A percentile compares a stretch with the other conserved stretches of the same genome.
Conservation (phyloP, 768 basidiomycete species). For the Suillus variegatus region DNA sequence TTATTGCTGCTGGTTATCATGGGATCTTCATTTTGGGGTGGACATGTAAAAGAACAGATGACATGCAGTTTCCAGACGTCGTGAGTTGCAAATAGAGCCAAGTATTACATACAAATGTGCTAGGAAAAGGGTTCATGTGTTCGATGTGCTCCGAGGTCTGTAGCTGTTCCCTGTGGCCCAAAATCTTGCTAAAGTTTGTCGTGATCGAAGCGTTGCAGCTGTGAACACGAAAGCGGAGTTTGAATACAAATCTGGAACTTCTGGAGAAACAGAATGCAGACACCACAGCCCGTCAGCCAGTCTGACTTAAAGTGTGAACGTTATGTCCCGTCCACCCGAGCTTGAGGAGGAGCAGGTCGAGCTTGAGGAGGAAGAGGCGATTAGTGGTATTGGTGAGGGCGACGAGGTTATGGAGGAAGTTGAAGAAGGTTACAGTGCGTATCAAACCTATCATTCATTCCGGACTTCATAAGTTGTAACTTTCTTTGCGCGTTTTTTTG, state of each 20-base stretch:
- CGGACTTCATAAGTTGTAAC: constrained; percentile 6
- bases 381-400: constrained; percentile 59
- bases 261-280: constrained; percentile 22
- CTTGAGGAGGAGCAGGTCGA: constrained; percentile 50
- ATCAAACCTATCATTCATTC: constrained; percentile 20
- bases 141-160: background rate
- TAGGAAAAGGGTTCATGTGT: constrained; percentile 5
- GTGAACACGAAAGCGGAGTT: constrained; percentile 26
- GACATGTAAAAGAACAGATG: constrained; percentile 42
- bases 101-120: constrained; percentile 10
- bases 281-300: constrained; percentile 23
- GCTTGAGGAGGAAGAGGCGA: constrained; percentile 62
- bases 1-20: constrained; percentile 68
- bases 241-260: constrained; percentile 28
- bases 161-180: background rate
- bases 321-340: constrained; percentile 41
- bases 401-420: constrained; percentile 80
- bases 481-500: constrained; percentile 5
- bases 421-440: constrained; percentile 78
- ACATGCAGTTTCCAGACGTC: constrained; percentile 48
- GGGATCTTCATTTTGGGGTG: constrained; percentile 63
- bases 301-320: constrained; percentile 23
- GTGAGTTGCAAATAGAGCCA: constrained; percentile 3
- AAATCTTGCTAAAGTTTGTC: background rate
- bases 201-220: constrained; percentile 1